Conservation (phyloP, 805 yeast genomes). For the Ogataea angusta region DNA sequence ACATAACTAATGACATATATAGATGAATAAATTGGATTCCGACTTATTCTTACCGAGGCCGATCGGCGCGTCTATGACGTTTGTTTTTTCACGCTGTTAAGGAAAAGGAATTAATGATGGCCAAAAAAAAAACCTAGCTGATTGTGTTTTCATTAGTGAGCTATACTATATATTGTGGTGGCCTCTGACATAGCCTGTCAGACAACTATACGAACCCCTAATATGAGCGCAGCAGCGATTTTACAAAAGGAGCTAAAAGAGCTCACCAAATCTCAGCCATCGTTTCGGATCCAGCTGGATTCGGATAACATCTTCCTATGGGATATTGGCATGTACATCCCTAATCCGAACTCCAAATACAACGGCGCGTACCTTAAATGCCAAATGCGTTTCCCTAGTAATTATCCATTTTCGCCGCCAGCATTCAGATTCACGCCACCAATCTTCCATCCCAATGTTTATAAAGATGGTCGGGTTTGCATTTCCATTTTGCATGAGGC, state of each 20-base stretch:
- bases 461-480: constrained; percentile 89
- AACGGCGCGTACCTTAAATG: constrained; percentile 95
- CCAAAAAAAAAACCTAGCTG: constrained; percentile 5
- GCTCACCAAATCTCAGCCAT: constrained; percentile 31
- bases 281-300: constrained; percentile 39
- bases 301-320: constrained; percentile 57
- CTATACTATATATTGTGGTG: not conserved
- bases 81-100: not conserved
- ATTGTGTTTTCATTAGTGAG: constrained; percentile 8
- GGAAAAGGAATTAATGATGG: constrained; percentile 8
- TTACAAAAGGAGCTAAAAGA: constrained; percentile 37
- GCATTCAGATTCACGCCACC: constrained; percentile 89
- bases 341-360: constrained; percentile 83
- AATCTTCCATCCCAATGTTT: constrained; percentile 92
- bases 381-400: constrained; percentile 88
- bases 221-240: constrained; percentile 28
- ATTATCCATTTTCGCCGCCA: constrained; percentile 92
- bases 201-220: not conserved
- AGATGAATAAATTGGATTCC: constrained; percentile 4
- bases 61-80: constrained; percentile 8
- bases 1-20: constrained; percentile 8
- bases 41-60: constrained; percentile 1
- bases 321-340: constrained; percentile 92
- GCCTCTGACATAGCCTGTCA: not conserved
- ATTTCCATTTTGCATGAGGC: constrained; percentile 89